Conservation (phyloP, 305 asterid genomes). For the Coffea humblotiana region DNA sequence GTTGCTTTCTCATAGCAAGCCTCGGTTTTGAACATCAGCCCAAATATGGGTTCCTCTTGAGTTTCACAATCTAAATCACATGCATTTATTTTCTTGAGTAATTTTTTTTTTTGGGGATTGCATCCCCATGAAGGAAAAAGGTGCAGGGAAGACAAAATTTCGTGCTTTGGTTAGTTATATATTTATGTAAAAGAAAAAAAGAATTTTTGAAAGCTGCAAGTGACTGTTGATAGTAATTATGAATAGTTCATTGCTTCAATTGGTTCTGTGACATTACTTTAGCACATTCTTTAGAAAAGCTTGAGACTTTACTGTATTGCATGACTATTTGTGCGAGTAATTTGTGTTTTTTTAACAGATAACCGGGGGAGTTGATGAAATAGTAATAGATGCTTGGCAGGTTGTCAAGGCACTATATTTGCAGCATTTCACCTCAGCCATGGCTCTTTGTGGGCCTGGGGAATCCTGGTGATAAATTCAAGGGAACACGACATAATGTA, state of each 20-base stretch:
- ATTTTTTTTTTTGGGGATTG: no score
- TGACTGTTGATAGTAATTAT: no score
- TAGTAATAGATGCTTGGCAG: constrained; percentile 19
- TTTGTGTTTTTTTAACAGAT: not conserved
- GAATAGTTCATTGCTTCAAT: no score
- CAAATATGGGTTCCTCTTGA: not conserved
- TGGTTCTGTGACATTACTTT: no score
- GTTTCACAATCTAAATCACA: not conserved
- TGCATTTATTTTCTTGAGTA: not conserved
- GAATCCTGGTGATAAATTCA: constrained; percentile 82
- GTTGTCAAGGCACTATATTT: constrained; percentile 7
- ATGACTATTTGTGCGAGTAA: not conserved
- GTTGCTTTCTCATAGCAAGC: not conserved
- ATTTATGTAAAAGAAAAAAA: no score
- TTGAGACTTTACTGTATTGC: not conserved
- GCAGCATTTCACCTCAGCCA: constrained; percentile 42
- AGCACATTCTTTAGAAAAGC: no score
- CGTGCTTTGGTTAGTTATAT: no score
- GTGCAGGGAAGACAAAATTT: no score
- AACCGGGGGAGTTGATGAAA: not conserved
- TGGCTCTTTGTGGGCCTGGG: constrained; percentile 96
- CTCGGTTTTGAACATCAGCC: not conserved
- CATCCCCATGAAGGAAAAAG: no score
- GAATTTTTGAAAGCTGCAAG: no score
- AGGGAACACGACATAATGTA: constrained; percentile 79